A percentile compares a stretch with the other conserved stretches of the same genome.
Conservation (phyloP, 441 rosid species). For the Populus hybrid region DNA sequence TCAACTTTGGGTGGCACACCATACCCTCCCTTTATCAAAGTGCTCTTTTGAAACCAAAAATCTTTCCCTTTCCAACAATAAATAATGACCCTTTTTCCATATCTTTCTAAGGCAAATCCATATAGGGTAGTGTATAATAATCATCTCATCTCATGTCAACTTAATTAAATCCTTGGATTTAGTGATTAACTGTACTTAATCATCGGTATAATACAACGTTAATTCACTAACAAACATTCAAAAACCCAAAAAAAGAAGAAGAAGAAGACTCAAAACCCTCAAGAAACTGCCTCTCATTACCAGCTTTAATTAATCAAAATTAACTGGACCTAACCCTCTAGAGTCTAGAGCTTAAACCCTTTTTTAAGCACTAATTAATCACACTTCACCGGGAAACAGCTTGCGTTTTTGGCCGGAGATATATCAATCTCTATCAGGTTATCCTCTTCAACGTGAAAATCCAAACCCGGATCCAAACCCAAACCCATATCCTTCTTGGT, state of each 20-base stretch:
- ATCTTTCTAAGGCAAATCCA: not conserved
- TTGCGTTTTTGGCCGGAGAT: constrained; percentile 23
- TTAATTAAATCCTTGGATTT: constrained; percentile 11
- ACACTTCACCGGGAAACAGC: not conserved
- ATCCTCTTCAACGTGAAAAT: constrained; percentile 61
- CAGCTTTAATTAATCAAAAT: not conserved
- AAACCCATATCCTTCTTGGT: not conserved
- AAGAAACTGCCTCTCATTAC: not conserved
- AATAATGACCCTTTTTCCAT: not conserved
- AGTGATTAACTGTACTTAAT: constrained; percentile 18
- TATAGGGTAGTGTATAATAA: not conserved
- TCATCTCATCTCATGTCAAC: not conserved
- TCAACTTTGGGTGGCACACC: not conserved
- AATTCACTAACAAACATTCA: not conserved
- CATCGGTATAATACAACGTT: constrained; percentile 6
- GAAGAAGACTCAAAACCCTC: not conserved
- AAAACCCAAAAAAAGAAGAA: not conserved
- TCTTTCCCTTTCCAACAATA: not conserved
- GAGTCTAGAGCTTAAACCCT: not conserved
- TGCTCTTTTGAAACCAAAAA: constrained; percentile 1
- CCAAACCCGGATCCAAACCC: constrained; percentile 25
- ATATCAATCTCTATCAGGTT: constrained; percentile 67
- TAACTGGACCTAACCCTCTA: not conserved
- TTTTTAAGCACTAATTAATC: not conserved
- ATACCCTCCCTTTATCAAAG: not conserved